A percentile compares a stretch with the other conserved stretches of the same genome.
phyloP scores from a whole-genome alignment of 805 yeast species.

The Candida dajiaensis region DNA sequence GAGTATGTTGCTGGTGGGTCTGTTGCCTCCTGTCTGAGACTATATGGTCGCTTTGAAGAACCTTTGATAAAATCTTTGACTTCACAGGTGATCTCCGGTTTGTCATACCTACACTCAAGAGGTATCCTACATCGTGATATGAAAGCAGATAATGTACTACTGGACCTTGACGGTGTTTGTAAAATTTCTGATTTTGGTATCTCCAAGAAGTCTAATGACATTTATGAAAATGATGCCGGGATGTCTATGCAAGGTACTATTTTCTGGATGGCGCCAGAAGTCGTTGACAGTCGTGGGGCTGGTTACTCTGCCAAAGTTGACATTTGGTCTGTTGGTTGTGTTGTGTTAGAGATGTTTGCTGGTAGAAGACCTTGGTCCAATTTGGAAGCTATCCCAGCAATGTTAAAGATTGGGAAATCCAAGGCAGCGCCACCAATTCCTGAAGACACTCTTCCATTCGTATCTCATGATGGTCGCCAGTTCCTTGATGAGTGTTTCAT shows the following conservation, averaged over 20 bases:
- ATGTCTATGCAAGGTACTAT: constrained; percentile 99
- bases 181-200: constrained; percentile 97
- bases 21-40: constrained; percentile 76
- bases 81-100: constrained; percentile 74
- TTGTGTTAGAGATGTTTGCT: constrained; percentile 94
- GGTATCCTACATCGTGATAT: constrained; percentile 92
- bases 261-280: constrained; percentile 99
- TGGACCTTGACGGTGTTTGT: constrained; percentile 89
- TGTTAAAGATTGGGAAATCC: constrained; percentile 80
- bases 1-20: constrained; percentile 99
- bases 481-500: constrained; percentile 75
- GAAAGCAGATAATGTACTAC: constrained; percentile 85
- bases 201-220: constrained; percentile 77
- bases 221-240: constrained; percentile 85
- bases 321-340: constrained; percentile 98
- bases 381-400: constrained; percentile 90
- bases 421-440: constrained; percentile 95
- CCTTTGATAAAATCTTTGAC: constrained; percentile 65
- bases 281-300: constrained; percentile 81
- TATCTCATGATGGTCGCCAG: constrained; percentile 58
- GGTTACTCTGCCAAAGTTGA: constrained; percentile 98
- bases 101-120: constrained; percentile 78
- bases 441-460: constrained; percentile 65
- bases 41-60: constrained; percentile 84
- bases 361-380: constrained; percentile 98